Base-by-base conservation (phyloP, 768 basidiomycete genomes). In the Tulasnella sp. region DNA sequence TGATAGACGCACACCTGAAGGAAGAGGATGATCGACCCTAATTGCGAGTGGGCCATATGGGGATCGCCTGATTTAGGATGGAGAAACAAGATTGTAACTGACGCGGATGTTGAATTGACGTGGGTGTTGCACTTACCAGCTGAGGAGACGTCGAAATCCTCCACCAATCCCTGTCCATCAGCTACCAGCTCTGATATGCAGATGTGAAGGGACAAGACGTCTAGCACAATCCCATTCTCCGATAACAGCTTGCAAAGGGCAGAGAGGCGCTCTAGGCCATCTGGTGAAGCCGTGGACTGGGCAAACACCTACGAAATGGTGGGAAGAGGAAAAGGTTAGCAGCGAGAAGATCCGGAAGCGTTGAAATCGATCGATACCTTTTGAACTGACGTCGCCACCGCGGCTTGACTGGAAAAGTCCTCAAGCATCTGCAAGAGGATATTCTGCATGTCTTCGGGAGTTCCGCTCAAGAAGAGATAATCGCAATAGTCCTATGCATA, bases 181-280 rank as follows among this genome's bases (percentile, higher is more conserved):
- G 37, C 51, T 16, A 78, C 70, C 29, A 79, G 55, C 35, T 70
- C 51, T 3, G 48, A 32, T 10, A 79, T 46, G n/a, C 70, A 73
- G 10, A 75, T n/a, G 29, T 79, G 78, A n/a, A 79, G 67, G 23
- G 79, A 77, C 20, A 79, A n/a, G 16, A 79, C 79, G 37, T 79
- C 79, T 5, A 79, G 20, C 18, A 79, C n/a, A 32, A 32, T n/a
- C 3, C 6, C 23, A 18, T 79, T 70, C 20, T 44, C 67, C 6
- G 67, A 57, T 20, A 79, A 42, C 13, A 61, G 11, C 32, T 61
- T 75, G 18, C 67, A 72, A 26, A 79, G 72, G 23, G 6, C 29
- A 5, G 26, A 57, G 16, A 78, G 44, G 40, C 35, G 29, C 26
- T 72, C 78, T 20, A 79, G 37, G 71, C 79, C 75, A 1, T 32